Conservation (phyloP, 352 stramenopile genomes). For the Phytopythium aichiense region DNA sequence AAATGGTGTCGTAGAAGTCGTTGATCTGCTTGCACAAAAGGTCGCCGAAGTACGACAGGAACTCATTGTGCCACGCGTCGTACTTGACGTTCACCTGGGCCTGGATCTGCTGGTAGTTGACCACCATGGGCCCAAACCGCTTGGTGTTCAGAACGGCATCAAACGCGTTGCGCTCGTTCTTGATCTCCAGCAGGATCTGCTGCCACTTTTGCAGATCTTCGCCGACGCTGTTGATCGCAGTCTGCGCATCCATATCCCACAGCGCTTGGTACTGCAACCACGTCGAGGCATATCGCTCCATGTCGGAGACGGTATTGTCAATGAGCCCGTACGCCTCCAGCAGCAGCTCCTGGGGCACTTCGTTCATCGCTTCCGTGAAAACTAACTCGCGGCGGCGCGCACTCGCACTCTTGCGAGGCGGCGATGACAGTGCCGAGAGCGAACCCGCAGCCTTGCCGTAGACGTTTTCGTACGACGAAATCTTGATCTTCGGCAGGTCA, state of each 20-base stretch:
- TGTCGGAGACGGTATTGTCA: constrained; percentile 72
- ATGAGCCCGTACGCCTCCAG: constrained; percentile 76
- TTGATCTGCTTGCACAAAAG: constrained; percentile 94
- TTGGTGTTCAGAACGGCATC: constrained; percentile 90
- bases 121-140: constrained; percentile 83
- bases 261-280: constrained; percentile 99
- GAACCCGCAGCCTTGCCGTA: constrained; percentile 57
- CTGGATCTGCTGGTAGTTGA: constrained; percentile 92
- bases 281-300: constrained; percentile 91
- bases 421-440: constrained; percentile 49
- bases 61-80: constrained; percentile 99
- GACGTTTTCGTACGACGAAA: constrained; percentile 85
- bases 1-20: constrained; percentile 84
- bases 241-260: constrained; percentile 97
- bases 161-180: constrained; percentile 93
- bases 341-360: constrained; percentile 61
- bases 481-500: constrained; percentile 88
- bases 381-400: constrained; percentile 56
- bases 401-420: constrained; percentile 51
- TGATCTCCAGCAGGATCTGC: constrained; percentile 95
- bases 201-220: constrained; percentile 97
- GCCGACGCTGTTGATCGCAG: constrained; percentile 91
- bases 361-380: constrained; percentile 64
- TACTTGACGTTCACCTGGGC: constrained; percentile 97
- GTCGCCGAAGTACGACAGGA: constrained; percentile 94